Evolutionary conservation across 345 rosid genomes (phyloP).

Genomic region (Mercurialis annua): DNA sequence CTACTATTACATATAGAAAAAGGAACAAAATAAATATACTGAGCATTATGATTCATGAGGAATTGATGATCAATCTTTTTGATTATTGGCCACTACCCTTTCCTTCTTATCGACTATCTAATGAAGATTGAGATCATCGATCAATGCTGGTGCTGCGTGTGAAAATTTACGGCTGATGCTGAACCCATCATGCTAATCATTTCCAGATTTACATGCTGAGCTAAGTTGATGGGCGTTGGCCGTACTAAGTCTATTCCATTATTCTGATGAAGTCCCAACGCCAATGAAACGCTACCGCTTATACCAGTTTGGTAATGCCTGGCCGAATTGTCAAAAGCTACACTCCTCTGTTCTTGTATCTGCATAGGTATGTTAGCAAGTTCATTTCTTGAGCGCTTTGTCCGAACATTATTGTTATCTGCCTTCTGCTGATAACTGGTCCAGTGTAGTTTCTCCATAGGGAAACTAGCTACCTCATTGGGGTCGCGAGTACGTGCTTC

Average conservation of each 20-base stretch:
- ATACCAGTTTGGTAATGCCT: not conserved
- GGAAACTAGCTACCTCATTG: conserved; percentile 7
- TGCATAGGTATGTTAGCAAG: not conserved
- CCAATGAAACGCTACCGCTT: conserved; percentile 16
- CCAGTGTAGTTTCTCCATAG: not conserved
- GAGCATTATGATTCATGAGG: too few relatives aligned
- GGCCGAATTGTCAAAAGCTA: not conserved
- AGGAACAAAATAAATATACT: too few relatives aligned
- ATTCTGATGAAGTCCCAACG: conserved; percentile 24
- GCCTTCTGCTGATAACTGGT: not conserved
- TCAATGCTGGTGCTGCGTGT: conserved; percentile 6
- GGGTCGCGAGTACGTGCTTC: conserved; percentile 8
- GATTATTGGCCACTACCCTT: too few relatives aligned
- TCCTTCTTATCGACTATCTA: too few relatives aligned
- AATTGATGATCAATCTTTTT: too few relatives aligned
- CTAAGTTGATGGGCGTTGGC: conserved; percentile 4
- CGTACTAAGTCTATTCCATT: conserved; percentile 6
- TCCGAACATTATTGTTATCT: conserved; percentile 9
- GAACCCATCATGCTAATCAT: conserved; percentile 12
- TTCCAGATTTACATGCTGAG: conserved; percentile 10
- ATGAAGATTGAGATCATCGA: too few relatives aligned
- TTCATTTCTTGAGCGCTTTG: conserved; percentile 20
- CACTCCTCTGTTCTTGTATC: not conserved
- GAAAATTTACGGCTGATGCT: not conserved
- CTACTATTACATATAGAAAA: too few relatives aligned